Conservation (phyloP, 495 filamentous ascomycete species). For the Aspergillus campestris region DNA sequence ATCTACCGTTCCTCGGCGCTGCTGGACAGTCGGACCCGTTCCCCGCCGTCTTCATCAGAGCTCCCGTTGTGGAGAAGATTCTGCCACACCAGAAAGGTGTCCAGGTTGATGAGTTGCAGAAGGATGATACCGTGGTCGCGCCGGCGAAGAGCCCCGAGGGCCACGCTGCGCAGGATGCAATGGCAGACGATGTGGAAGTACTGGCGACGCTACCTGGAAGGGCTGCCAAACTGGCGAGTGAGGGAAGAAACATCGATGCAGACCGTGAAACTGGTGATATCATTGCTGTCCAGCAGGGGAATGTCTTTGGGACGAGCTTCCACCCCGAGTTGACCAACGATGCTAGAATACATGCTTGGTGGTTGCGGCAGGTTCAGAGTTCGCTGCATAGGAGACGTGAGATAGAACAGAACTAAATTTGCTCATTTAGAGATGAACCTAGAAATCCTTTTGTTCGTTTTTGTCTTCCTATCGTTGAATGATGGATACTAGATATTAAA, state of each 20-base stretch:
- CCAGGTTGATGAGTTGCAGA: conserved; percentile 40
- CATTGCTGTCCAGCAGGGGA: conserved; percentile 83
- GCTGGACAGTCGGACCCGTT: conserved; percentile 41
- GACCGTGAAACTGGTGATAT: conserved; percentile 63
- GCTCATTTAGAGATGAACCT: background rate
- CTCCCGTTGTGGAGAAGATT: conserved; percentile 84
- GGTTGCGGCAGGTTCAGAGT: conserved; percentile 64
- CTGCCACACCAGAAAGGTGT: conserved; percentile 47
- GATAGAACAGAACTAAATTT: conserved; percentile 13
- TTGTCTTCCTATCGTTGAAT: background rate
- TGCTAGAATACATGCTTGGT: conserved; percentile 87
- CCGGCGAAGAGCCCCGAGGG: conserved; percentile 47
- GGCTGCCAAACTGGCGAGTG: conserved; percentile 30
- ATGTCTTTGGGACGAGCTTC: conserved; percentile 94
- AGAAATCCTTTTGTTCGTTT: conserved; percentile 1
- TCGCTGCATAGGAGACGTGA: conserved; percentile 24
- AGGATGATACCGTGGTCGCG: conserved; percentile 57
- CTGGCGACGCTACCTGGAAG: conserved; percentile 42
- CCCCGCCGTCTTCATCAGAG: conserved; percentile 84
- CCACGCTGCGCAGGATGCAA: conserved; percentile 28
- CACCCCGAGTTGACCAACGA: conserved; percentile 93
- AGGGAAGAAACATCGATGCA: conserved; percentile 28
- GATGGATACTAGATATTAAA: conserved; percentile 7
- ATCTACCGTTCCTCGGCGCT: conserved; percentile 59
- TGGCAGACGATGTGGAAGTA: conserved; percentile 40